A percentile compares a stretch with the other conserved stretches of the same genome.
Conservation (phyloP, 805 yeast species). For the Metschnikowia reukaufii region DNA sequence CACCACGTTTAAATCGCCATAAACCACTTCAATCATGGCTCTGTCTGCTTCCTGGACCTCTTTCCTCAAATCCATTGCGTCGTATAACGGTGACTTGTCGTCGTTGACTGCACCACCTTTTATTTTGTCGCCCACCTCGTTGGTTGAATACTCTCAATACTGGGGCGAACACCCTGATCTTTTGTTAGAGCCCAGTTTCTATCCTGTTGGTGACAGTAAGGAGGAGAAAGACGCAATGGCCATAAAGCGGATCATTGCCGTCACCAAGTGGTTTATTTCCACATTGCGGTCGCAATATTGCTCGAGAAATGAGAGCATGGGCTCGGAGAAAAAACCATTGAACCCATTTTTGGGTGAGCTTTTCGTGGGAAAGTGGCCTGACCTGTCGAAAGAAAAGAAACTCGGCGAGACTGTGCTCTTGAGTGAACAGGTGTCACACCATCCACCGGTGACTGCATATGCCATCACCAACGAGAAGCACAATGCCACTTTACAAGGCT, state of each 20-base stretch:
- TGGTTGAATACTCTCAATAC: constrained; percentile 88
- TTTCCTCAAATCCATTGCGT: constrained; percentile 84
- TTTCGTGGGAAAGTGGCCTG: constrained; percentile 86
- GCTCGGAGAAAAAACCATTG: constrained; percentile 95
- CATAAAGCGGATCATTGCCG: constrained; percentile 72
- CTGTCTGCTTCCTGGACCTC: constrained; percentile 75
- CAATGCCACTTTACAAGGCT: constrained; percentile 76
- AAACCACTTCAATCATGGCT: constrained; percentile 17
- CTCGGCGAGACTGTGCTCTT: constrained; percentile 76
- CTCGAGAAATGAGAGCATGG: constrained; percentile 85
- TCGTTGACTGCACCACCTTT: constrained; percentile 97
- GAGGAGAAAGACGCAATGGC: constrained; percentile 42
- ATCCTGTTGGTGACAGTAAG: constrained; percentile 41
- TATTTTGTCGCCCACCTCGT: constrained; percentile 85
- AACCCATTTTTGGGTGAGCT: constrained; percentile 96
- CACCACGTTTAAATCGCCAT: too few species aligned
- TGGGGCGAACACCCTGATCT: constrained; percentile 94
- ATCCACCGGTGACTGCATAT: constrained; percentile 97
- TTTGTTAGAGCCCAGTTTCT: constrained; percentile 67
- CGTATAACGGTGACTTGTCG: constrained; percentile 91
- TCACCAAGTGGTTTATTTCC: constrained; percentile 86
- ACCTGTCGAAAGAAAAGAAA: constrained; percentile 44
- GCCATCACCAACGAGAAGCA: constrained; percentile 72
- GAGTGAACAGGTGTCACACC: constrained; percentile 95
- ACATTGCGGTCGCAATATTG: constrained; percentile 93